Evolutionary conservation across 352 stramenopile species (phyloP).

Genomic region (Nothophytophthora sp.): DNA sequence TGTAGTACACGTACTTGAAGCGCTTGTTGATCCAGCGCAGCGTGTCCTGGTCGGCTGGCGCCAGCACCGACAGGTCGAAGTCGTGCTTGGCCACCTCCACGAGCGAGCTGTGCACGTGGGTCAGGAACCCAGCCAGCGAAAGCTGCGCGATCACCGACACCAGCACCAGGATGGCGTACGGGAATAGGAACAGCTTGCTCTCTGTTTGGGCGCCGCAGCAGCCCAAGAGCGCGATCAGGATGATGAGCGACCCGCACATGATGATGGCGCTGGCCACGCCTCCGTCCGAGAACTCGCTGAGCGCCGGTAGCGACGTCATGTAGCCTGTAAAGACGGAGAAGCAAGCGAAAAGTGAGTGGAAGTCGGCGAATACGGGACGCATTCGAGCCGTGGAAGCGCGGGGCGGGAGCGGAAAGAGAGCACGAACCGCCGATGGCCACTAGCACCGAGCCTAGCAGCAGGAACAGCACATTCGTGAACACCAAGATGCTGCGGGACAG

Average conservation of each 20-base stretch:
- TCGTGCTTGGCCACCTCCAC: slow-evolving; percentile 61
- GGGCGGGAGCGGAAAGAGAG: not conserved
- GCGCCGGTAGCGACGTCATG: slow-evolving; percentile 75
- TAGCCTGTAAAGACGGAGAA: slow-evolving; percentile 46
- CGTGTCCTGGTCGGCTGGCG: slow-evolving; percentile 54
- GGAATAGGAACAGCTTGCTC: slow-evolving; percentile 86
- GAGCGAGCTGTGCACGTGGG: slow-evolving; percentile 76
- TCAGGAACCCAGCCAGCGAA: slow-evolving; percentile 78
- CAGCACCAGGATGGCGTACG: slow-evolving; percentile 75
- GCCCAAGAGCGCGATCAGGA: slow-evolving; percentile 74
- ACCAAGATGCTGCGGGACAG: slow-evolving; percentile 80
- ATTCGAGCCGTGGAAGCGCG: not conserved
- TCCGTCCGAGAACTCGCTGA: slow-evolving; percentile 82
- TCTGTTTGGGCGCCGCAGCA: slow-evolving; percentile 86
- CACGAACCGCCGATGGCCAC: slow-evolving; percentile 72
- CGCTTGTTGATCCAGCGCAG: slow-evolving; percentile 78
- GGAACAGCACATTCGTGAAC: slow-evolving; percentile 90
- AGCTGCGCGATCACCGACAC: slow-evolving; percentile 82
- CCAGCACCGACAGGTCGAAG: slow-evolving; percentile 69
- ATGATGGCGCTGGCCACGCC: slow-evolving; percentile 80
- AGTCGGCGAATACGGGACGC: slow-evolving; percentile 1
- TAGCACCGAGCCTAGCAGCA: slow-evolving; percentile 79
- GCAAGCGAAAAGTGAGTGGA: slow-evolving; percentile 1
- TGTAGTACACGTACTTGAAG: slow-evolving; percentile 77
- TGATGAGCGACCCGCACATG: slow-evolving; percentile 76